phyloP scores from a whole-genome alignment of 805 yeast species.

The Zygoascus flipseniorum region DNA sequence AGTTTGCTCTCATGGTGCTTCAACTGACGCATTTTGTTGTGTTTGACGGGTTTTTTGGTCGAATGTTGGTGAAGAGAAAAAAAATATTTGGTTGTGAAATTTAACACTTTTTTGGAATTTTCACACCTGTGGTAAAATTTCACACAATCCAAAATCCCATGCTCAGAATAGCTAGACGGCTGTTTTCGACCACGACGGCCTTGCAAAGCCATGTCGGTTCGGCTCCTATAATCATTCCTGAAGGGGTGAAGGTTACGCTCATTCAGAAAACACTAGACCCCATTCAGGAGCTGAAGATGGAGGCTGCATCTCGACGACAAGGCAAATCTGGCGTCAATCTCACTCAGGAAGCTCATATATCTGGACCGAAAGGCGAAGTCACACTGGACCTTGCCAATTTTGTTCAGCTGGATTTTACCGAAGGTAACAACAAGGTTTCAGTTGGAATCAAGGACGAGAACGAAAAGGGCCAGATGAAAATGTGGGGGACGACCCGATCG shows the following conservation, averaged over 20 bases:
- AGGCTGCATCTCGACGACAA: slow-evolving; percentile 53
- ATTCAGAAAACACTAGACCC: slow-evolving; percentile 20
- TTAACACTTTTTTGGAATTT: background rate
- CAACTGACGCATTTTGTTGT: slow-evolving; percentile 43
- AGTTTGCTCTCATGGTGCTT: slow-evolving; percentile 95
- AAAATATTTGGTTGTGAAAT: background rate
- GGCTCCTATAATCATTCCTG: slow-evolving; percentile 60
- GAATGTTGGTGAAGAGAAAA: background rate
- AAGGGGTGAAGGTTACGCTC: slow-evolving; percentile 45
- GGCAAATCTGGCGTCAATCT: slow-evolving; percentile 43
- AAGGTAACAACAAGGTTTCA: slow-evolving; percentile 30
- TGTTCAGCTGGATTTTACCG: slow-evolving; percentile 33
- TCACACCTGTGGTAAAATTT: background rate
- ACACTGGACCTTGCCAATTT: slow-evolving; percentile 65
- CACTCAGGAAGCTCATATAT: slow-evolving; percentile 49
- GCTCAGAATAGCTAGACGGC: background rate
- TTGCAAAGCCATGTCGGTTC: slow-evolving; percentile 53
- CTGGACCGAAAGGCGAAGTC: slow-evolving; percentile 73
- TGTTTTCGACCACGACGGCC: slow-evolving; percentile 4
- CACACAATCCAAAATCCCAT: background rate
- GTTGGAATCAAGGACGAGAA: slow-evolving; percentile 51
- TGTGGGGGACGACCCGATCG: slow-evolving; percentile 94
- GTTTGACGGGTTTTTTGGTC: background rate
- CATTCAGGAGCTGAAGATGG: slow-evolving; percentile 34
- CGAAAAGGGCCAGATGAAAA: slow-evolving; percentile 62